Percentiles rank a stretch among this genome's conserved stretches.
These are phyloP conservation scores for Athelia psychrophila DNA, from an alignment of 1,284 basidiomycete genomes.

Conservation along the genomic window DNA sequence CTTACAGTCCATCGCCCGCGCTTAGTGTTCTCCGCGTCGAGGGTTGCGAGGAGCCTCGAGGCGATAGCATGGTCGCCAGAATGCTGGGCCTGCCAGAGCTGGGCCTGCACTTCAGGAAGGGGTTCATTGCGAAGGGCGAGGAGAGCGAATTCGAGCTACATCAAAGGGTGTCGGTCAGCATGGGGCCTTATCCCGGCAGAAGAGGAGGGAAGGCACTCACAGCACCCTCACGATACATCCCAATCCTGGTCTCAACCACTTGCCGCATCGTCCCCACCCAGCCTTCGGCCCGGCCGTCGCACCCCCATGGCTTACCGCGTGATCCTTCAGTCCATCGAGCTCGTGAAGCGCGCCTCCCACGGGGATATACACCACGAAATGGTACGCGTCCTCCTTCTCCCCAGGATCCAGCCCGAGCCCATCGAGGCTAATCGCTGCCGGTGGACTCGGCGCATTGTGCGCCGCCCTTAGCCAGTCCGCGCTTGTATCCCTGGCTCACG, in stretches of 20 bases:
- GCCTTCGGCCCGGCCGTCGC: constrained; percentile 61
- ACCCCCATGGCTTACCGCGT: constrained; percentile 77
- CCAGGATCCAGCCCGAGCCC: constrained; percentile 68
- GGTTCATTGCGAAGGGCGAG: constrained; percentile 76
- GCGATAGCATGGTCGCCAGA: constrained; percentile 29
- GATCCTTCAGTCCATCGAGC: constrained; percentile 81
- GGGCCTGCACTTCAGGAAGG: constrained; percentile 59
- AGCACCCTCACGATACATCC: constrained; percentile 80
- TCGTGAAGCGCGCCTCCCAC: constrained; percentile 83
- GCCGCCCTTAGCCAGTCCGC: constrained; percentile 83
- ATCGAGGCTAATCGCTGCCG: constrained; percentile 79
- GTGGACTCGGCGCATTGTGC: constrained; percentile 87
- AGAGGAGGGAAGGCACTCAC: constrained; percentile 70
- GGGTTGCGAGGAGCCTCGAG: constrained; percentile 53
- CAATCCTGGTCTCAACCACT: constrained; percentile 84
- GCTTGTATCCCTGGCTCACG: constrained; percentile 82
- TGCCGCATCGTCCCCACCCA: constrained; percentile 83
- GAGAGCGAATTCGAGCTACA: background rate
- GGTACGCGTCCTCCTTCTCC: constrained; percentile 87
- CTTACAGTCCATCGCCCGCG: constrained; percentile 79
- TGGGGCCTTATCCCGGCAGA: constrained; percentile 61
- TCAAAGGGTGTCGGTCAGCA: background rate
- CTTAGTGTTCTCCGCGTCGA: constrained; percentile 78
- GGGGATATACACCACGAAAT: constrained; percentile 90
- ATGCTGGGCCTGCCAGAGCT: constrained; percentile 47